These are phyloP conservation scores for Botryotinia narcissicola DNA, from an alignment of 2,329 filamentous ascomycete species.

Conservation along the genomic window DNA sequence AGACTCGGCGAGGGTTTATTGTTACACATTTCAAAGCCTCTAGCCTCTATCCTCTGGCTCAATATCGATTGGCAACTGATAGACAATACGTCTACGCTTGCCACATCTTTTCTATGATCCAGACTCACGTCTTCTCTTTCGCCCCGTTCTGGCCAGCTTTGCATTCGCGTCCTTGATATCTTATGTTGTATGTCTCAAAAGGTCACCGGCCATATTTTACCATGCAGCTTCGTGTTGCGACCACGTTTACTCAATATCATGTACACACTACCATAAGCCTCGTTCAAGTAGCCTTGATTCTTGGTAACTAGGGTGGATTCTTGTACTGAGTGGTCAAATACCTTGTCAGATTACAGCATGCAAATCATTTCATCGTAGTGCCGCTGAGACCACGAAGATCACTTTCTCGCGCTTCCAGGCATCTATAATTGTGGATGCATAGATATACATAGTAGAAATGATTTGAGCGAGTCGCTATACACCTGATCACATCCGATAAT, in stretches of 20 bases:
- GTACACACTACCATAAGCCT: not conserved
- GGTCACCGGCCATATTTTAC: not conserved
- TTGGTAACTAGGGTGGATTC: not conserved
- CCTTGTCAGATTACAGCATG: not conserved
- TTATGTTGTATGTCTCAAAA: not conserved
- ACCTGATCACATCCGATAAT: not conserved
- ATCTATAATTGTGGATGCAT: not conserved
- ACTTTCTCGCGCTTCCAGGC: not conserved
- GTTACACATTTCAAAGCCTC: not conserved
- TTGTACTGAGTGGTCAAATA: not conserved
- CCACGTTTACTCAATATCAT: too few relatives aligned
- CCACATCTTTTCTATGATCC: too few relatives aligned
- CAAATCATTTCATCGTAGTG: not conserved
- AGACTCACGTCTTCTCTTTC: not conserved
- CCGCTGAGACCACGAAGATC: too few relatives aligned
- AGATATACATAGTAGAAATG: not conserved
- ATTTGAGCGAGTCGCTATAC: not conserved
- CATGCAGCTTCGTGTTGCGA: not conserved
- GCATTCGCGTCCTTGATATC: too few relatives aligned
- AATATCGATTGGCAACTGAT: not conserved
- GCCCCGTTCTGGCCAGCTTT: not conserved
- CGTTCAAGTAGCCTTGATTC: not conserved
- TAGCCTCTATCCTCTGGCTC: not conserved
- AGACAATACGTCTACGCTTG: not conserved
- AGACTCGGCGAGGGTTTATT: not conserved